These are phyloP conservation scores for Mallotus nudiflorus DNA, from an alignment of 345 rosid species.

Conservation along the genomic window DNA sequence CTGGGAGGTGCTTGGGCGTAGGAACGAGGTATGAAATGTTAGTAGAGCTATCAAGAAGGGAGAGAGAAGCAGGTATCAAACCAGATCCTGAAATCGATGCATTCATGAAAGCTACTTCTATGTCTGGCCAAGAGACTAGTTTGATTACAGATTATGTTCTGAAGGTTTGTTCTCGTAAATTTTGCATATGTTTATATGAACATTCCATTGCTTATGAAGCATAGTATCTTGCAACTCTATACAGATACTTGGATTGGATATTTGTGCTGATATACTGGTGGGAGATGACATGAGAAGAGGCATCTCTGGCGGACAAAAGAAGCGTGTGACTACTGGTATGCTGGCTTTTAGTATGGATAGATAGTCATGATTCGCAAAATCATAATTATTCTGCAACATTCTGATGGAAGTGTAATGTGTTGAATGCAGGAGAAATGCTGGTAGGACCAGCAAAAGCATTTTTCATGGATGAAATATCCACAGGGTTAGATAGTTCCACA, in stretches of 20 bases:
- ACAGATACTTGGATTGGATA: constrained; percentile 44
- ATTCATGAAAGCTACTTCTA: constrained; percentile 38
- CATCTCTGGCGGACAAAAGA: constrained; percentile 50
- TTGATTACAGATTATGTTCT: constrained; percentile 39
- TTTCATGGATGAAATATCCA: constrained; percentile 60
- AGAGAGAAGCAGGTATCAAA: constrained; percentile 37
- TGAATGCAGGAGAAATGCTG: constrained; percentile 43
- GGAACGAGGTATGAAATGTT: constrained; percentile 39
- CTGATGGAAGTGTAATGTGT: not conserved
- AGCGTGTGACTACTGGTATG: constrained; percentile 48
- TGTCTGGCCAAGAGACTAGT: constrained; percentile 35
- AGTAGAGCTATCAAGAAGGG: constrained; percentile 39
- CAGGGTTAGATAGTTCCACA: constrained; percentile 54
- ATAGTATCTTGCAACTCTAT: not conserved
- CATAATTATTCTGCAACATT: no score
- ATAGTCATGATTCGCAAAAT: not conserved
- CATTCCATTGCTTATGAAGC: not conserved
- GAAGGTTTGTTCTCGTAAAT: constrained; percentile 29
- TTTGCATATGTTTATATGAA: not conserved
- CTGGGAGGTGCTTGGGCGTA: constrained; percentile 45
- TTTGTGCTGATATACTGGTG: constrained; percentile 46
- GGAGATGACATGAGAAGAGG: constrained; percentile 55
- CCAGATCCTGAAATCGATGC: constrained; percentile 43
- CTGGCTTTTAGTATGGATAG: not conserved
- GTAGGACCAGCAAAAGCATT: constrained; percentile 47